Evolutionary conservation across 2,329 filamentous ascomycete genomes (phyloP).

Genomic region (Arthroderma sp.): DNA sequence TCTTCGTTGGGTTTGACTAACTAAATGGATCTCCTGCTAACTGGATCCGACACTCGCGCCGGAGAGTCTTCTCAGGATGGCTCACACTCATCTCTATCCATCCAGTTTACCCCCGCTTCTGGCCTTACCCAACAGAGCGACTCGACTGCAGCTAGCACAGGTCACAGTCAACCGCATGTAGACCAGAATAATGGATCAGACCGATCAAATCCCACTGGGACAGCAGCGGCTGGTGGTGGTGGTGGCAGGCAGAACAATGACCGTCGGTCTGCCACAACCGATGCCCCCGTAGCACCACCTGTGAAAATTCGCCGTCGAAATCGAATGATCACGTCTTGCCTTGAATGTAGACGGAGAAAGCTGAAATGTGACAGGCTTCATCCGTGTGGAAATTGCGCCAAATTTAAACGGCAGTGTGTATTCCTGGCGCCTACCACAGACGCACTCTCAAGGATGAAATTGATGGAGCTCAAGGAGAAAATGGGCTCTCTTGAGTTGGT

Average conservation of each 20-base stretch:
- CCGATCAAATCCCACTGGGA: too few relatives aligned
- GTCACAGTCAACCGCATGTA: too few relatives aligned
- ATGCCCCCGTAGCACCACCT: background rate
- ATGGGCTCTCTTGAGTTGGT: conserved; percentile 58
- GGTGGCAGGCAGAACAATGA: background rate
- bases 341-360: conserved; percentile 60
- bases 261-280: background rate
- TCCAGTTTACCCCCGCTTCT: too few relatives aligned
- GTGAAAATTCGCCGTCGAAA: conserved; percentile 43
- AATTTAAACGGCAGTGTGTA: conserved; percentile 41
- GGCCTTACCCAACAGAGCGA: too few relatives aligned
- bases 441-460: conserved; percentile 52
- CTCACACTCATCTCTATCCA: too few relatives aligned
- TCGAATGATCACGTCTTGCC: conserved; percentile 56
- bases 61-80: too few relatives aligned
- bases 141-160: too few relatives aligned
- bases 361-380: conserved; percentile 61
- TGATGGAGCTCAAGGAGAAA: conserved; percentile 67
- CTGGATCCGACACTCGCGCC: too few relatives aligned
- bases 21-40: too few relatives aligned
- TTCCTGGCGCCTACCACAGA: conserved; percentile 58
- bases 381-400: conserved; percentile 49
- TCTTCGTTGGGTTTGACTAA: too few relatives aligned
- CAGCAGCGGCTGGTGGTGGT: background rate
- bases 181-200: too few relatives aligned